A percentile compares a stretch with the other conserved stretches of the same genome.
phyloP scores from a whole-genome alignment of 306 rosid species.

The Trifolium repens region DNA sequence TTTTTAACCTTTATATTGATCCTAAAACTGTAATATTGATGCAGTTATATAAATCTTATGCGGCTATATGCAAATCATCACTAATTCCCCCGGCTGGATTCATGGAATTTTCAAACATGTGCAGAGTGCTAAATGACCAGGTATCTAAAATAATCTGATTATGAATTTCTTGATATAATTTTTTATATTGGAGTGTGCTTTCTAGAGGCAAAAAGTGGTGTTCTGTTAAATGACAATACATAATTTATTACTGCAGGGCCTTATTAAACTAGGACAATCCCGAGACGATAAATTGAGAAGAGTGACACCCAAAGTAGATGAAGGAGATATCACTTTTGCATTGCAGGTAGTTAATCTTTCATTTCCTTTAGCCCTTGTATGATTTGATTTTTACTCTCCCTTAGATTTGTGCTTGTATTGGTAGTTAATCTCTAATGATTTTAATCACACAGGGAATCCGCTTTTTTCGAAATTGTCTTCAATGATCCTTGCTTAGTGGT shows the following conservation, averaged over 20 bases:
- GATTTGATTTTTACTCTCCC: background rate
- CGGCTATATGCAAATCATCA: slow-evolving; percentile 68
- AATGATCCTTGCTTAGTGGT: slow-evolving; percentile 41
- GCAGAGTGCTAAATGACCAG: slow-evolving; percentile 86
- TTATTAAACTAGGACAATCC: slow-evolving; percentile 75
- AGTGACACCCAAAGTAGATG: slow-evolving; percentile 70
- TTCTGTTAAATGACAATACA: slow-evolving; percentile 23
- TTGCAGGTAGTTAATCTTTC: slow-evolving; percentile 60
- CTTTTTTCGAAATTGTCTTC: slow-evolving; percentile 77
- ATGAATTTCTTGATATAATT: slow-evolving; percentile 21
- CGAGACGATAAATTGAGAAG: slow-evolving; percentile 75
- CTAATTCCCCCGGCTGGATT: slow-evolving; percentile 70
- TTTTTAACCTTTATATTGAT: slow-evolving; percentile 15
- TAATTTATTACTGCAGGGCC: slow-evolving; percentile 63
- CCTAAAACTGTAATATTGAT: slow-evolving; percentile 26
- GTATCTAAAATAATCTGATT: slow-evolving; percentile 42
- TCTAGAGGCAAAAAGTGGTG: slow-evolving; percentile 18
- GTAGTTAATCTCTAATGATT: background rate
- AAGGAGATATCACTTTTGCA: slow-evolving; percentile 79
- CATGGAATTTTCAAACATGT: slow-evolving; percentile 79
- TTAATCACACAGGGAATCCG: slow-evolving; percentile 76
- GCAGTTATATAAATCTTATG: slow-evolving; percentile 83
- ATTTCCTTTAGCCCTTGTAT: background rate
- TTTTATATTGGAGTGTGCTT: background rate
- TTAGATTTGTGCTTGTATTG: slow-evolving; percentile 3